phyloP scores from a whole-genome alignment of 2,329 filamentous ascomycete species.

The Penicillium vulpinum region DNA sequence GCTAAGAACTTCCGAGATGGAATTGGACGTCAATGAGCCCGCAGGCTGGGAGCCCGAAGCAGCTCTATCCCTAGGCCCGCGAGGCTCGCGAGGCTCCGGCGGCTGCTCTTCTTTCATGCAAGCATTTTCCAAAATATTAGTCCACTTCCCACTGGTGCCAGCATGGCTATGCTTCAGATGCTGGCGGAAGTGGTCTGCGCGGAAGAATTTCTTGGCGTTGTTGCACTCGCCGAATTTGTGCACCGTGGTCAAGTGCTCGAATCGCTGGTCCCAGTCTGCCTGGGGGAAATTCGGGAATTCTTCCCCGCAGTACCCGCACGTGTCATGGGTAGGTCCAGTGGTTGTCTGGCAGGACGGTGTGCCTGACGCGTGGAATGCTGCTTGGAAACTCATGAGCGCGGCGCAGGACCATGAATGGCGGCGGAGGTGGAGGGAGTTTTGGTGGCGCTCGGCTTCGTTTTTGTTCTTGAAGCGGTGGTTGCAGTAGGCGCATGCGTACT shows the following conservation, averaged over 20 bases:
- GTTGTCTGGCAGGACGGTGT: constrained; percentile 38
- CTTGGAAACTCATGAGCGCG: constrained; percentile 71
- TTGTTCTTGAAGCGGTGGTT: constrained; percentile 98
- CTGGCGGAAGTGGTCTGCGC: constrained; percentile 96
- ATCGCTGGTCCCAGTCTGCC: constrained; percentile 82
- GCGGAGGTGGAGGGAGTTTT: constrained; percentile 89
- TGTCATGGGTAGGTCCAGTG: constrained; percentile 56
- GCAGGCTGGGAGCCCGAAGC: constrained; percentile 7
- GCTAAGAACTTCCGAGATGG: constrained; percentile 33
- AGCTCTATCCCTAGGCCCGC: constrained; percentile 7
- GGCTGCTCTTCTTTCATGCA: constrained; percentile 84
- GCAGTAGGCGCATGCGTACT: constrained; percentile 91
- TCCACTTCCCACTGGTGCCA: constrained; percentile 97
- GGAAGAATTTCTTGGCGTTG: constrained; percentile 95
- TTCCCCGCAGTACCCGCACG: constrained; percentile 92
- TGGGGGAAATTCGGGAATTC: constrained; percentile 76
- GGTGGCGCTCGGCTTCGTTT: constrained; percentile 94
- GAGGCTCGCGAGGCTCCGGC: constrained; percentile 29
- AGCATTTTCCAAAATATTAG: constrained; percentile 93
- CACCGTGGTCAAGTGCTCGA: constrained; percentile 81
- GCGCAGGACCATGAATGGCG: constrained; percentile 97
- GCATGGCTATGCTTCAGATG: constrained; percentile 97
- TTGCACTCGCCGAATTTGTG: constrained; percentile 99
- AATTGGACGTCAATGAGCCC: constrained; percentile 28
- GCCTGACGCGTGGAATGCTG: constrained; percentile 82